Evolutionary conservation across 1,284 basidiomycete species (phyloP), one percentile per base, ranked within the genome.

Genomic region (Melampsora americana): DNA sequence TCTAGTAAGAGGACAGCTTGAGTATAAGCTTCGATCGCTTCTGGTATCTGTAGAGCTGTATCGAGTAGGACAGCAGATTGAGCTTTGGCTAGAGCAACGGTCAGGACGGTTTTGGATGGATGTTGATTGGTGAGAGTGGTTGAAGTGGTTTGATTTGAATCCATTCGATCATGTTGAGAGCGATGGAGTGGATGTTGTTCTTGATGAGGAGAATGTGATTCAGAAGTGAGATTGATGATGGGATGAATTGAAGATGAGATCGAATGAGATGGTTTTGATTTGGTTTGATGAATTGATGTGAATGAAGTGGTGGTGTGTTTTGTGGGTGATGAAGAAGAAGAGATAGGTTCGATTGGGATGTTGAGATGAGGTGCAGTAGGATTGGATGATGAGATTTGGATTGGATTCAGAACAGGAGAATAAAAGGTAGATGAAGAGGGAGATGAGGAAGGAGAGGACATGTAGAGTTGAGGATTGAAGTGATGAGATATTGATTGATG

Each of bases 31-130:
- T 79, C 77, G 26, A 84, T 82, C 5, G 84, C 83, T 9, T 82
- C 82, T 9, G 83, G 81, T 11, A 83, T 82, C 53, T 83, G 81
- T 77, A 83, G 82, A 14, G 82, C 82, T 35, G 80, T 80, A 78
- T 84, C 84, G 60, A 83, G 79, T 50, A 82, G 78, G n/a, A 84
- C 84, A 30, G 84, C 84, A 7, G 78, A 82, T 69, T 84, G 84
- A 6, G 84, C 84, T 56, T 83, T 83, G 32, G 82, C 80, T 6
- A 84, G 77, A 0, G 84, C 84, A 66, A 84, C 82, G 6, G 84
- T 84, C 53, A 84, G 80, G 56, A 84, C 81, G 35, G 80, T 82
- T 61, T 84, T 84, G 56, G 71, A 74, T 5, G 65, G 65, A 44
- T 74, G 26, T 79, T 80, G 73, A 79, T 62, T 79, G 80, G 72